phyloP scores from a whole-genome alignment of 495 filamentous ascomycete genomes.

The Neurospora intermedia region DNA sequence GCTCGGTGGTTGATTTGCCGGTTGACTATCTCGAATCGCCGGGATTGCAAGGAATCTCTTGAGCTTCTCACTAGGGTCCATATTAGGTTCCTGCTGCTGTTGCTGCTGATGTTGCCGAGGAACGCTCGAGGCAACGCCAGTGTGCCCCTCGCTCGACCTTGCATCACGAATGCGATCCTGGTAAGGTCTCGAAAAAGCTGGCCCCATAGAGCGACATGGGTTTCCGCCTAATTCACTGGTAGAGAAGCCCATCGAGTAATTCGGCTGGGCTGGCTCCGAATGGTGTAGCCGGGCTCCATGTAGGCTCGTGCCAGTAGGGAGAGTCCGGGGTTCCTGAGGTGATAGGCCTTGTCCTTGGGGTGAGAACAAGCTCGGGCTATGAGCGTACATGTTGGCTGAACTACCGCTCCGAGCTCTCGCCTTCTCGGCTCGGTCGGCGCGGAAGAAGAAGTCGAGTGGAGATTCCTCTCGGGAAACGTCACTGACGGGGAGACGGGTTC shows the following conservation, averaged over 20 bases:
- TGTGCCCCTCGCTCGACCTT: conserved; percentile 17
- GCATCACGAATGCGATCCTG: conserved; percentile 54
- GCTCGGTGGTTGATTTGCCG: neutral
- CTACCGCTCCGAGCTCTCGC: conserved; percentile 45
- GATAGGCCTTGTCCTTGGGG: conserved; percentile 22
- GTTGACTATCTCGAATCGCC: neutral
- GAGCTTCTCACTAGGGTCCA: conserved; percentile 21
- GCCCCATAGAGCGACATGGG: conserved; percentile 41
- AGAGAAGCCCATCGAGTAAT: conserved; percentile 46
- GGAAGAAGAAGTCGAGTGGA: conserved; percentile 81
- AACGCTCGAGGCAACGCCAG: neutral
- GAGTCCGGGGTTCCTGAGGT: conserved; percentile 24
- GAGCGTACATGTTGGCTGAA: conserved; percentile 21
- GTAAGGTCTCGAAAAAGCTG: conserved; percentile 58
- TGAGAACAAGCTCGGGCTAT: conserved; percentile 23
- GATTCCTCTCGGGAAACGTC: conserved; percentile 46
- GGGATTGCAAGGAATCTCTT: conserved; percentile 23
- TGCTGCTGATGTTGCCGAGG: conserved; percentile 1
- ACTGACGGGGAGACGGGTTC: conserved; percentile 11
- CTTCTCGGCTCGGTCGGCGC: conserved; percentile 68
- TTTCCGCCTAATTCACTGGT: conserved; percentile 54
- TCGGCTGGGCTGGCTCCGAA: conserved; percentile 14
- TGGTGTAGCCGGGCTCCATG: conserved; percentile 15
- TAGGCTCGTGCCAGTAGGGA: conserved; percentile 17
- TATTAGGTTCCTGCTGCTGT: conserved; percentile 2